Base-by-base conservation (phyloP, 2,329 filamentous ascomycete genomes). In the Ciborinia camelliae region DNA sequence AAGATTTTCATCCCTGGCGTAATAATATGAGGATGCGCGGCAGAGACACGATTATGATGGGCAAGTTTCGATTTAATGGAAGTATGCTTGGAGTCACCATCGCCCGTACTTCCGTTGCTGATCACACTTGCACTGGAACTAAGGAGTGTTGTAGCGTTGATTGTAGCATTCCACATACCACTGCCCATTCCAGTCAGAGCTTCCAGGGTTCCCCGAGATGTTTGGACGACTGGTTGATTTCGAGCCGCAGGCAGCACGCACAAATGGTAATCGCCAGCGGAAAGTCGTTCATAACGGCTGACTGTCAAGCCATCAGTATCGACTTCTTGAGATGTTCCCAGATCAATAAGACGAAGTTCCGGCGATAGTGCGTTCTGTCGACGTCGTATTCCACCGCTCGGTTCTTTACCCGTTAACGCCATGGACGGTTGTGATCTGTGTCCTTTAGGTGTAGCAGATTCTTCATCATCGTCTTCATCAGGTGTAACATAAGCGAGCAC, bases 211-310 rank as follows among this genome's bases (percentile, higher is more conserved):
- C 92, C 90, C 68, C 85, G 86, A 61, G 89, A 88, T 9, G 84
- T 86, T 37, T 67, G 71, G 4, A 83, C 83, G 53, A 83, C 84
- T 1, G 86, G 84, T 12, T 87, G 82, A 9, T 87, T 87, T 14
- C 88, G 89, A 66, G 83, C 88, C 12, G 92, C 90, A 48, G 92
- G 93, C 4, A 98, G 76, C 5, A 97, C 86, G 6, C 89, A 88
- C 28, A 99, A 81, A 74, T 99, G 94, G 75, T 99, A 99, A 75
- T 99, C 95, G 35, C 90, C 90, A 1, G 92, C 90, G 12, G 91
- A 90, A 0, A 99, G 81, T 23, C 88, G 87, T 77, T 97, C 92
- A 73, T 89, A 97, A 45, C 93, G 89, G 73, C 90, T 96, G 68
- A 98, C 85, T 53, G 87, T 90, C 23, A 99, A 82, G 30, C 88